Base-by-base conservation (phyloP, 805 yeast genomes). In the Saturnispora silvae region DNA sequence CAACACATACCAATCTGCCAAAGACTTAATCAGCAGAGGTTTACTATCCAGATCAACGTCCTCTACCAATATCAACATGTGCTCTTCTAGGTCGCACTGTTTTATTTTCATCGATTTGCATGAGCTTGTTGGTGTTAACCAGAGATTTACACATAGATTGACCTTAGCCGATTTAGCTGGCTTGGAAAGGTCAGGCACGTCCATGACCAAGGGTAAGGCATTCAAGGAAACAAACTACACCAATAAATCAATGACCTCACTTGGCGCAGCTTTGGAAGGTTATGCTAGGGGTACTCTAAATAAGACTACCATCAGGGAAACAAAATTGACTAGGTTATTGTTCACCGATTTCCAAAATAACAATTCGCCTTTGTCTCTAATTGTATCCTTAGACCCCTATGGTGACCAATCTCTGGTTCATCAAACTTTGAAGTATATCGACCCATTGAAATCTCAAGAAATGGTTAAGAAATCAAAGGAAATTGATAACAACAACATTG, bases 71-170 rank as follows among this genome's bases (percentile, higher is more conserved):
- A 49, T 67, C 39, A 70, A 71, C 45, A 43, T 45, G 7, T 54
- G 53, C 6, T 67, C 75, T 5, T 65, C 74, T 7, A 59, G 76
- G 42, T 70, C 76, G 1, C 77, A 72, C 45, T 62, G 72, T n/a
- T 68, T 72, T 45, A 54, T 66, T 3, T 61, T 64, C 37, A 56
- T 72, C 14, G 40, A 46, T 29, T 27, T 46, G 27, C 45, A 40
- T 42, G 16, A 44, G 20, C 9, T 44, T 8, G 42, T 43, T 37
- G 56, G 57, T 15, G 33, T 46, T 32, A 8, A 25, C 15, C 28
- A 25, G n/a, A 28, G 54, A 2, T 49, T 39, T 37, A 41, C 58
- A 2, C 50, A 70, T 4, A 58, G 71, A 33, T 52, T 72, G 20
- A 65, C 70, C 0, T 50, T 73, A 29, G 70, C 69, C 0, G 77